Evolutionary conservation across 2,329 filamentous ascomycete genomes (phyloP).

Genomic region (Paraconiothyrium brasiliense): DNA sequence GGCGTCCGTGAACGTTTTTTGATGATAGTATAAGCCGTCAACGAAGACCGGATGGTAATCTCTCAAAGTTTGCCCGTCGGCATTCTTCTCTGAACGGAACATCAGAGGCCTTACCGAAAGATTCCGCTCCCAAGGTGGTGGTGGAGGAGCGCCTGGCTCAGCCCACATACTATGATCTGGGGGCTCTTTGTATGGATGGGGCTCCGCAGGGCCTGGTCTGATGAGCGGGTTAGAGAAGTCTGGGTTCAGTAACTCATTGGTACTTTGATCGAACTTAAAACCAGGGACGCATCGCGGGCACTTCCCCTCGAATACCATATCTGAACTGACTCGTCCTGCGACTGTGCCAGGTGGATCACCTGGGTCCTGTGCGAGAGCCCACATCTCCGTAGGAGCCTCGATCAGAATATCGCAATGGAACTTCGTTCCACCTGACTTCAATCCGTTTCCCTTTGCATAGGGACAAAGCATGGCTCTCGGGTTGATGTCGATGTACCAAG

Average conservation of each 20-base stretch:
- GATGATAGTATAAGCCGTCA: no score
- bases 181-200: neutral
- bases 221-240: neutral
- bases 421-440: neutral
- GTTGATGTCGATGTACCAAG: slow-evolving; percentile 6
- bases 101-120: neutral
- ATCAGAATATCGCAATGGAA: slow-evolving; percentile 1
- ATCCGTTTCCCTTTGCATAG: neutral
- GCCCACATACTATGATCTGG: neutral
- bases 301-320: neutral
- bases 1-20: no score
- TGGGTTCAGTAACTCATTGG: neutral
- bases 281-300: neutral
- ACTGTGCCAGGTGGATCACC: neutral
- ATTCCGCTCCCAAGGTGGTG: no score
- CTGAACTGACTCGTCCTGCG: neutral
- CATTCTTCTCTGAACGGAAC: neutral
- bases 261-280: neutral
- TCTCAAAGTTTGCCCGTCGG: neutral
- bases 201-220: neutral
- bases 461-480: neutral
- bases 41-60: neutral
- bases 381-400: neutral
- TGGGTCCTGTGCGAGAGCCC: no score
- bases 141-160: neutral